A percentile compares a stretch with the other conserved stretches of the same genome.
These are phyloP conservation scores for Pterulicium gracile DNA, from an alignment of 1,284 basidiomycete genomes.

Conservation along the genomic window DNA sequence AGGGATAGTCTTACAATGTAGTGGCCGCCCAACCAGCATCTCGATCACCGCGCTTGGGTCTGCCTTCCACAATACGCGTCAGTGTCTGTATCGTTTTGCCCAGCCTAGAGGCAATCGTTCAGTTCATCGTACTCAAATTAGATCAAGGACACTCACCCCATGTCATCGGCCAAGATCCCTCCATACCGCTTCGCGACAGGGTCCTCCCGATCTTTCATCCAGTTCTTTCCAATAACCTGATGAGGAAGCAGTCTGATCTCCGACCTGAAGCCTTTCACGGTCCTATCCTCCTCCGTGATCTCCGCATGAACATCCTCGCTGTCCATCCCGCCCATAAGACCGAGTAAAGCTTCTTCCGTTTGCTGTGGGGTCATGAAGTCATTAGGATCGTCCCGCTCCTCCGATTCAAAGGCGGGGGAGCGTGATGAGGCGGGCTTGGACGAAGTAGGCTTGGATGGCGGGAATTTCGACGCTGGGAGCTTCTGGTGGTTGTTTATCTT, in stretches of 20 bases:
- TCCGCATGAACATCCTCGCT: slow-evolving; percentile 41
- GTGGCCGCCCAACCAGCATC: slow-evolving; percentile 52
- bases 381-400: no score
- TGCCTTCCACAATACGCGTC: slow-evolving; percentile 71
- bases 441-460: no score
- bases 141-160: slow-evolving; percentile 44
- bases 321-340: neutral
- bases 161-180: slow-evolving; percentile 90
- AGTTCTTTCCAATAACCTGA: slow-evolving; percentile 74
- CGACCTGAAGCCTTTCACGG: slow-evolving; percentile 64
- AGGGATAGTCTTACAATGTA: slow-evolving; percentile 54
- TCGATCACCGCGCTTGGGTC: slow-evolving; percentile 58
- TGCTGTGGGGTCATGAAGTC: neutral
- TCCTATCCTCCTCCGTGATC: slow-evolving; percentile 51
- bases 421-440: no score
- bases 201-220: slow-evolving; percentile 82
- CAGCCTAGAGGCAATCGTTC: slow-evolving; percentile 36
- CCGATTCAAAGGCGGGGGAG: no score
- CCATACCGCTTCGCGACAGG: slow-evolving; percentile 60
- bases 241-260: slow-evolving; percentile 72
- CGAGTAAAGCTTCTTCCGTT: neutral
- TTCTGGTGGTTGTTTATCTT: no score
- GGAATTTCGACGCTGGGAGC: no score
- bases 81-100: slow-evolving; percentile 94
- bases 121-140: slow-evolving; percentile 4